A percentile compares a stretch with the other conserved stretches of the same genome.
phyloP scores from a whole-genome alignment of 495 filamentous ascomycete genomes.

The Daldinia childiae region DNA sequence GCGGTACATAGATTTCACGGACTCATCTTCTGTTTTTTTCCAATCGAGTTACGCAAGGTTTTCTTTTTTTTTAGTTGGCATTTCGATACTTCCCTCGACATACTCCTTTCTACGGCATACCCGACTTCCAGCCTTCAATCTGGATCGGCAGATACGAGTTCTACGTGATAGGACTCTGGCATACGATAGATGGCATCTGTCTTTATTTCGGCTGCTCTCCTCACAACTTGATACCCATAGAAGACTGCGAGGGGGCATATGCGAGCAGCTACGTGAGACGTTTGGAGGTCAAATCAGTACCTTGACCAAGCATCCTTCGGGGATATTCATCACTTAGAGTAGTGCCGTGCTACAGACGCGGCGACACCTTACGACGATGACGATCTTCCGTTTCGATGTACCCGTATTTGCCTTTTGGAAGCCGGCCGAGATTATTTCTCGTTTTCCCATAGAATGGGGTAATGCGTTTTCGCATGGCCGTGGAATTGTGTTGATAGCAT shows the following conservation, averaged over 20 bases:
- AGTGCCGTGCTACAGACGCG: slow-evolving; percentile 46
- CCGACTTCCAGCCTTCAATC: slow-evolving; percentile 50
- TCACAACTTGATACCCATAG: slow-evolving; percentile 66
- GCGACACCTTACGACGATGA: slow-evolving; percentile 47
- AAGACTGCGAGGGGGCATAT: slow-evolving; percentile 53
- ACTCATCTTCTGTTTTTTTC: slow-evolving; percentile 42
- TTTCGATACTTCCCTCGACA: slow-evolving; percentile 46
- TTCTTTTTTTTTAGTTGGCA: slow-evolving; percentile 46
- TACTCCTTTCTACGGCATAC: slow-evolving; percentile 53
- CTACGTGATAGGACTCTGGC: slow-evolving; percentile 55
- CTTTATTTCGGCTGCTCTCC: slow-evolving; percentile 64
- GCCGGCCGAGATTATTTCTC: slow-evolving; percentile 45
- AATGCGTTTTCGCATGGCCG: slow-evolving; percentile 48
- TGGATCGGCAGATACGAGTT: slow-evolving; percentile 50
- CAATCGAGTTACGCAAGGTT: slow-evolving; percentile 39
- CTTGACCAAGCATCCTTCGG: slow-evolving; percentile 51
- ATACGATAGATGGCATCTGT: slow-evolving; percentile 85
- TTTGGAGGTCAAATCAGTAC: slow-evolving; percentile 52
- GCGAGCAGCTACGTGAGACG: slow-evolving; percentile 55
- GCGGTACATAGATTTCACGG: slow-evolving; percentile 44
- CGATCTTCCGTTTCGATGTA: slow-evolving; percentile 50
- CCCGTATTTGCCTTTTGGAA: slow-evolving; percentile 49
- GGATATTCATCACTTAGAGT: slow-evolving; percentile 47
- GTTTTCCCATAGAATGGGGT: slow-evolving; percentile 49
- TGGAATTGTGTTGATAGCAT: slow-evolving; percentile 49